Base-by-base conservation (phyloP, 306 rosid genomes). In the Prunus padus region DNA sequence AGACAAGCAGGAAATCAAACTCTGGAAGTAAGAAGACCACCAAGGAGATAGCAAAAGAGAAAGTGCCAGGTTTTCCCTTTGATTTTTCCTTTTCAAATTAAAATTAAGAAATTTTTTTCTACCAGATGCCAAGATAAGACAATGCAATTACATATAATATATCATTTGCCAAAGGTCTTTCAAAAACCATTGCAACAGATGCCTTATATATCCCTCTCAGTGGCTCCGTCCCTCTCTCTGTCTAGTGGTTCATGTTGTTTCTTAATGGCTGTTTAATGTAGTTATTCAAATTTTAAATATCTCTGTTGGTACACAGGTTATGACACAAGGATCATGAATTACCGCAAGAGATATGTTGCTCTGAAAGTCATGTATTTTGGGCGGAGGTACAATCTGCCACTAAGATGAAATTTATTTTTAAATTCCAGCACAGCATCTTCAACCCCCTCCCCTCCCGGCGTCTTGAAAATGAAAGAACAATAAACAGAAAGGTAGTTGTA, bases 291-390 rank as follows among this genome's bases (percentile, higher is more conserved):
- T 11, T 75, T 19, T 28, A 57, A 11, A 49, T 20, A 37, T 57
- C 33, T 55, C 14, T 26, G 30, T 33, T 37, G 4, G 79, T 80
- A 54, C 74, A 46, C 92, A 94, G 98, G 90, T 72, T 75, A 81
- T 75, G 60, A 74, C 67, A 63, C 80, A 33, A 80, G 80, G 77
- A 81, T 63, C 49, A 74, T 86, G 86, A 84, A 60, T 72, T 84
- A 78, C 72, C 86, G 78, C 84, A 94, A 82, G 92, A 91, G 98
- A 94, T 88, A 82, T 67, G 82, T 94, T 73, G 97, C 98, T 78
- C 87, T 94, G 57, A 91, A 88, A 83, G 84, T 94, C 67, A 88
- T 92, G 97, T 94, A 92, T 76, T 91, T 94, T 70, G 97, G 98
- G 40, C 81, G 78, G 79, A 91, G 98, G 98, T 94, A 91, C 60